Evolutionary conservation across 2,329 filamentous ascomycete genomes (phyloP).

Genomic region (Cadophora gregata): DNA sequence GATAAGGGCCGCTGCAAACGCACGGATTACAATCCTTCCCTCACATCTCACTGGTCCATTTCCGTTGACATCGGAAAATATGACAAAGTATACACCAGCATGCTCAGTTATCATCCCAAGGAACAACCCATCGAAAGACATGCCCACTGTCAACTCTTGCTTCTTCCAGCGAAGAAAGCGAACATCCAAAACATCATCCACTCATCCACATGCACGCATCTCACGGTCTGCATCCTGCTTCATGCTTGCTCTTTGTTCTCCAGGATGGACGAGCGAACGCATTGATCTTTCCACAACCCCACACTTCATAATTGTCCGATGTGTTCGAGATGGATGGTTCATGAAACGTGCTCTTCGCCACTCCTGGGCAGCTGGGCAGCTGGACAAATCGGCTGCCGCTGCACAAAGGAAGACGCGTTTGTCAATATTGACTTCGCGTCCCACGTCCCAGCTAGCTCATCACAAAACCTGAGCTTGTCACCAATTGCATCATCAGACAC

Average conservation of each 20-base stretch:
- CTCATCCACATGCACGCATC: neutral
- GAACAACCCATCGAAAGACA: neutral
- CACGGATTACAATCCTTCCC: slow-evolving; percentile 1
- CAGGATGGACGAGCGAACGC: neutral
- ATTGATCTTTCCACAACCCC: slow-evolving; percentile 17
- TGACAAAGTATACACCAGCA: slow-evolving; percentile 2
- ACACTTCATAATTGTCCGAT: slow-evolving; percentile 16
- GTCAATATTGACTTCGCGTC: slow-evolving; percentile 40
- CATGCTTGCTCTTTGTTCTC: slow-evolving; percentile 8
- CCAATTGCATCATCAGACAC: slow-evolving; percentile 24
- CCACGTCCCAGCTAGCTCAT: slow-evolving; percentile 1
- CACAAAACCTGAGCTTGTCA: slow-evolving; percentile 1
- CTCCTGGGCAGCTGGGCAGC: slow-evolving; percentile 2
- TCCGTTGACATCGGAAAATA: slow-evolving; percentile 7
- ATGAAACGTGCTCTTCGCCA: slow-evolving; percentile 6
- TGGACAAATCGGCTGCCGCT: neutral
- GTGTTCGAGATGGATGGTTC: neutral
- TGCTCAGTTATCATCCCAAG: slow-evolving; percentile 5
- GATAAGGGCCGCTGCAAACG: slow-evolving; percentile 1
- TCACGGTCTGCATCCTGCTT: slow-evolving; percentile 15
- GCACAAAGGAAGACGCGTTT: slow-evolving; percentile 30
- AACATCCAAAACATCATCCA: slow-evolving; percentile 8
- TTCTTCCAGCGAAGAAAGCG: neutral
- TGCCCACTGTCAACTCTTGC: neutral
- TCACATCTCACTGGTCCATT: neutral